Evolutionary conservation across 208 protist genomes (phyloP), one percentile per base, ranked within the genome.

Genomic region (Endotrypanum monterogeii): DNA sequence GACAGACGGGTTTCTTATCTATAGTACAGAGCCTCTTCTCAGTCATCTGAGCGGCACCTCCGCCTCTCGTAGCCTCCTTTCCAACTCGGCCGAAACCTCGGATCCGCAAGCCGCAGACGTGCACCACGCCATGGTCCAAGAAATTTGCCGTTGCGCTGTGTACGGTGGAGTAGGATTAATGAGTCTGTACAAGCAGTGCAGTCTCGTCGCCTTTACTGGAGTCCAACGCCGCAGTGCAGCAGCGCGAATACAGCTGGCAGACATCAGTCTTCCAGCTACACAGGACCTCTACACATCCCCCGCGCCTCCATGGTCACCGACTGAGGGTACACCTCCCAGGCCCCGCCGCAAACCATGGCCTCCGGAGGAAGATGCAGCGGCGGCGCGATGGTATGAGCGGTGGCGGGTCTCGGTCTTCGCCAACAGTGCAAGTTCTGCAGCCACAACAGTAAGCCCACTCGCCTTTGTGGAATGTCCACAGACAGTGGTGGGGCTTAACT

Each of bases 151-250:
- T 2, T 82, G 86, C 5, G 60, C 68, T n/a, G 78, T 95, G 61
- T 74, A 78, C 25, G 90, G 90, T n/a, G 90, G 90, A 8, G 88
- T 92, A 7, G 83, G 88, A 6, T 39, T 76, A 37, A 56, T 95
- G 18, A 79, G 79, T 16, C 69, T 92, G 25, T 84, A 87, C 63
- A 82, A 75, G 67, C 88, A 95, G 77, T 83, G 80, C 74, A 95
- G 89, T 67, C 25, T 95, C 3, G 67, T 93, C 25, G 65, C 84
- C 20, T 73, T 88, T 35, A 65, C 80, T 1, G 89, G 89, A 0
- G 84, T 82, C 55, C 76, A 58, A 35, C 63, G 37, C 44, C 66
- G 72, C 69, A 57, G 61, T 46, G 74, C 66, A 9, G 80, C 79
- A 32, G 28, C 74, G 20, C 76, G 78, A 46, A 69, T 86, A 56